These are phyloP conservation scores for Vitis cinerea DNA, from an alignment of 164 flowering plant genomes.

Conservation along the genomic window DNA sequence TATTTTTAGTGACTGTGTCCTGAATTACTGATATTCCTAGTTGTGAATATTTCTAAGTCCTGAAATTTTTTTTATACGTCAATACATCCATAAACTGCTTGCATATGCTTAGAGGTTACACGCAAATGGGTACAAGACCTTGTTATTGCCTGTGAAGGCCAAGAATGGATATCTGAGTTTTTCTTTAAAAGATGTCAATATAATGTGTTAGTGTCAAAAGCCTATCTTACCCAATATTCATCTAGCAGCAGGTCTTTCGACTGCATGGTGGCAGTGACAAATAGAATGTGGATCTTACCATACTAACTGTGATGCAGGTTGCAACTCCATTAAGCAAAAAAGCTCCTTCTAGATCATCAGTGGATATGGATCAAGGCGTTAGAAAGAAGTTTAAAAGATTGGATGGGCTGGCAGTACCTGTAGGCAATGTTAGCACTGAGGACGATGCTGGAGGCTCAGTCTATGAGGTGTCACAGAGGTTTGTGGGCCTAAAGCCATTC, in stretches of 20 bases:
- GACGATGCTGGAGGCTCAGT: constrained; percentile 2
- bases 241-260: background rate
- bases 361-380: background rate
- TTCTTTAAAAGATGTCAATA: background rate
- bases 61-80: background rate
- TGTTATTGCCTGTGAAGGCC: background rate
- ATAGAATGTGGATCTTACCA: background rate
- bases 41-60: background rate
- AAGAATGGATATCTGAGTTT: background rate
- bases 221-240: background rate
- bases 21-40: background rate
- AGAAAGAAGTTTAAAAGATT: constrained; percentile 7
- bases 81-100: background rate
- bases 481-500: constrained; percentile 8
- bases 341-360: background rate
- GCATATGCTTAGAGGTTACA: background rate
- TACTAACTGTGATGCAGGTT: constrained; percentile 1
- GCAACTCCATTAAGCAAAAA: background rate
- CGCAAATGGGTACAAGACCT: background rate
- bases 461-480: constrained; percentile 23
- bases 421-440: constrained; percentile 4
- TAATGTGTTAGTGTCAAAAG: background rate
- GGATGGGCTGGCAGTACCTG: constrained; percentile 2
- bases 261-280: background rate
- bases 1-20: background rate